Evolutionary conservation across 768 basidiomycete species (phyloP), one percentile per base, ranked within the genome.

Genomic region (Collybia nuda): DNA sequence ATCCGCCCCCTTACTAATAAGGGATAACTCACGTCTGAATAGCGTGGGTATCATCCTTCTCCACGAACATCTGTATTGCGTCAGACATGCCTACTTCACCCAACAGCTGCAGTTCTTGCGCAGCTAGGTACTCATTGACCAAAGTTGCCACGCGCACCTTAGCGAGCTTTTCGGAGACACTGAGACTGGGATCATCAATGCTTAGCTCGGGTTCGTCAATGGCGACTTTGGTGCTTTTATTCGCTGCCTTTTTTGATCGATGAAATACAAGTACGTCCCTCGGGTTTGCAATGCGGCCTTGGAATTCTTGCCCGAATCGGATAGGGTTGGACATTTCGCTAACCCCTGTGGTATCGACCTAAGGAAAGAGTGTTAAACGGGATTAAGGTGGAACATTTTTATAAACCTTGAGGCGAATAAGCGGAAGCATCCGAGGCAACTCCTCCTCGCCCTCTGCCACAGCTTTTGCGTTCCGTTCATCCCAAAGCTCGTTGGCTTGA

Each of bases 41-140:
- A 7, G 96, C 93, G 72, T 94, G 90, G 23, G 82, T 85, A 66
- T 97, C 94, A 62, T 98, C 96, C 76, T 99, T 99, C 67, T 98
- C 95, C 52, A 99, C 95, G 69, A 90, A 98, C 68, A 86, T 79
- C 73, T 91, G 86, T 46, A 99, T 94, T 5, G 97, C 97, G 64
- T 94, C 90, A 36, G 86, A 87, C 88, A 99, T 90, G 21, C 88
- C 93, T 37, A 78, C 76, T 70, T 97, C 94, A 1, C 89, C 91
- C 15, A 98, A 72, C 44, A 98, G 70, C 72, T 97, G 93, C 61
- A 98, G 70, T 65, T 95, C 91, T 71, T 98, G 97, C 44, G 92
- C 94, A 6, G 85, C 77, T 41, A 99, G 70, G 66, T 96, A 98
- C 68, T 98, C 92, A 64, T 85, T 80, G 40, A 99, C 97, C 18